Base-by-base conservation (phyloP, 192 early-diverging fungal genomes). In the Paraglomus brasilianum region DNA sequence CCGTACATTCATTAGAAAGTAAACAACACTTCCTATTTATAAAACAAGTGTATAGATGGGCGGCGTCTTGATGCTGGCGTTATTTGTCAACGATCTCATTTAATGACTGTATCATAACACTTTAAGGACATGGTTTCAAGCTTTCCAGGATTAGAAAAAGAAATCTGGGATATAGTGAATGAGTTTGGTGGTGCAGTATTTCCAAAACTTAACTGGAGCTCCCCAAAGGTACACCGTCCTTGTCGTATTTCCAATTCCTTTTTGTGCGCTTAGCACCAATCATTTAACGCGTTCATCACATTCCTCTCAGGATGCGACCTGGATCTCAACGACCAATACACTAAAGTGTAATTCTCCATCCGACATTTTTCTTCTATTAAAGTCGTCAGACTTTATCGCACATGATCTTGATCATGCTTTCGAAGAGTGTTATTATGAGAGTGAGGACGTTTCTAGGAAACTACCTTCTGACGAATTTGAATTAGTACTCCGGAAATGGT, bases 151-250 rank as follows among this genome's bases (percentile, higher is more conserved):
- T 64, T 93, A 24, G 88, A 90, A 22, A 36, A 48, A 0, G 71
- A 78, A 30, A 92, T 98, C 44, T 79, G 80, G 40, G 67, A 75
- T 15, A 81, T 82, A 4, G 91, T 99, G 42, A 82, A 80, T 1
- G 78, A 83, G 30, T 83, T 93, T 41, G 93, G 88, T 22, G 93
- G 92, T 8, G 83, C 79, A 10, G 91, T 93, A 30, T 95, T 99
- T 72, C 95, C 95, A 15, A 96, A 97, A 48, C 85, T 98, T 58
- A 93, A 92, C 74, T 99, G 97, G 97, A 92, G 88, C 65, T 91
- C 93, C 0, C 97, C 97, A 4, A 89, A 88, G 64, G 87, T 89
- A 67, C 55, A 30, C 17, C 72, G 21, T 21, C 21, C 13, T 72
- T 40, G n/a, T 5, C 55, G 21, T 13, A 14, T 62, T 38, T 19